Conservation (phyloP, 495 filamentous ascomycete species). For the Daldinia grandis region DNA sequence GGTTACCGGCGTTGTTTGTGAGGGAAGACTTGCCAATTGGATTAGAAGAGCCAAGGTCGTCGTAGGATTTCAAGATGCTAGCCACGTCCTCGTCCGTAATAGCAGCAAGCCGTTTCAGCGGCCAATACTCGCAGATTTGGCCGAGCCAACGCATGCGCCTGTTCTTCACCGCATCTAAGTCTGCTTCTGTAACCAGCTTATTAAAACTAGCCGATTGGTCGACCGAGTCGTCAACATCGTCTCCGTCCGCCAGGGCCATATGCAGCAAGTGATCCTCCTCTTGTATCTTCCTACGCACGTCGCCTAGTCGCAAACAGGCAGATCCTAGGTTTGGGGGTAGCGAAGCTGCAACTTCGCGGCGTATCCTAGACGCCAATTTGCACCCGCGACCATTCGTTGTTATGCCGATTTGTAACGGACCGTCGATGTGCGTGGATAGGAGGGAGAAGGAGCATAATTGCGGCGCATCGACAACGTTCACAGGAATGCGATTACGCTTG, state of each 20-base stretch:
- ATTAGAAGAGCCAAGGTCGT: conserved; percentile 21
- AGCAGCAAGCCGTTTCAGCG: conserved; percentile 77
- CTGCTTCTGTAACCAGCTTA: conserved; percentile 74
- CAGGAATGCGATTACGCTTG: conserved; percentile 79
- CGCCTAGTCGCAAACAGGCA: conserved; percentile 80
- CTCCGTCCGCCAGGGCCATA: conserved; percentile 53
- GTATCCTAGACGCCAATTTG: conserved; percentile 90
- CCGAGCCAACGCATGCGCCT: conserved; percentile 90
- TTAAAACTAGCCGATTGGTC: conserved; percentile 93
- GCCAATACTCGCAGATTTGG: conserved; percentile 99
- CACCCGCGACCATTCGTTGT: conserved; percentile 96
- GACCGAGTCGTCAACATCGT: conserved; percentile 79
- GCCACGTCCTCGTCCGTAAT: conserved; percentile 84
- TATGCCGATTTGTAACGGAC: conserved; percentile 92
- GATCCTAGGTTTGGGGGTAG: conserved; percentile 84
- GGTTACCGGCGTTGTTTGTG: neutral
- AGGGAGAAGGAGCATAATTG: conserved; percentile 90
- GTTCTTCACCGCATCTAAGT: conserved; percentile 76
- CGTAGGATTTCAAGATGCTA: conserved; percentile 73
- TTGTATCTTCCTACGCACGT: conserved; percentile 74
- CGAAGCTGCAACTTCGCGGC: conserved; percentile 82
- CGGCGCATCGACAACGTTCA: conserved; percentile 91
- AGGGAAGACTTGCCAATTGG: neutral
- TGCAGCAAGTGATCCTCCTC: conserved; percentile 66
- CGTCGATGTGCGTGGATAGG: conserved; percentile 86